Evolutionary conservation across 1,284 basidiomycete species (phyloP).

Genomic region (Leucoagaricus sp.): DNA sequence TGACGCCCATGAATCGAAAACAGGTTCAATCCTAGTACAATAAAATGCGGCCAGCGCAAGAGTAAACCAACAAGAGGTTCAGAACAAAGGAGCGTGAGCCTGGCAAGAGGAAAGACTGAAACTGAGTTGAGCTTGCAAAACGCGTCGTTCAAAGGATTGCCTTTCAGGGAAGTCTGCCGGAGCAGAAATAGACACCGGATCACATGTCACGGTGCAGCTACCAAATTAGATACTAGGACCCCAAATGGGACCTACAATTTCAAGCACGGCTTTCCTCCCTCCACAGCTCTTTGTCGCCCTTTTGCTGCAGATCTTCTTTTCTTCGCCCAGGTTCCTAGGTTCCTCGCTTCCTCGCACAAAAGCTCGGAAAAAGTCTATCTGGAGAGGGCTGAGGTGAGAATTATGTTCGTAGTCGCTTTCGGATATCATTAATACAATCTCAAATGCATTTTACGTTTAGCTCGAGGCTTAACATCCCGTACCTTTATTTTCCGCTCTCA

Average conservation of each 20-base stretch:
- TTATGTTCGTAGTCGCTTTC: neutral
- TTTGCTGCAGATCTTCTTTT: no score
- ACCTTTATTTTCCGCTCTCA: neutral
- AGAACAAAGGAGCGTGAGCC: neutral
- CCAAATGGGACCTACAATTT: neutral
- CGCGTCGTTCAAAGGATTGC: neutral
- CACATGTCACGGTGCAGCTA: neutral
- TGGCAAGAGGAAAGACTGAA: neutral
- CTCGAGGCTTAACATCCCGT: neutral
- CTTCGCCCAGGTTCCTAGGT: no score
- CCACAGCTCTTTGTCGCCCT: neutral
- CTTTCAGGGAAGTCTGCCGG: neutral
- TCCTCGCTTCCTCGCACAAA: no score
- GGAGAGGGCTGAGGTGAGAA: neutral
- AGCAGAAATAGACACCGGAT: neutral
- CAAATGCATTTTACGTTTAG: slow-evolving; percentile 4
- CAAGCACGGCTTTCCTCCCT: neutral
- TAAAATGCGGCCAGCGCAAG: slow-evolving; percentile 8
- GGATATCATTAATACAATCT: neutral
- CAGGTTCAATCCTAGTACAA: neutral
- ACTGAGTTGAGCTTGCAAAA: neutral
- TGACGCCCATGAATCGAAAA: slow-evolving; percentile 6
- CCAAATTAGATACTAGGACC: neutral
- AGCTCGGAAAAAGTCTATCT: no score
- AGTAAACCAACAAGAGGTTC: neutral